Evolutionary conservation across 2,329 filamentous ascomycete species (phyloP).

Genomic region (Fusarium graminum): DNA sequence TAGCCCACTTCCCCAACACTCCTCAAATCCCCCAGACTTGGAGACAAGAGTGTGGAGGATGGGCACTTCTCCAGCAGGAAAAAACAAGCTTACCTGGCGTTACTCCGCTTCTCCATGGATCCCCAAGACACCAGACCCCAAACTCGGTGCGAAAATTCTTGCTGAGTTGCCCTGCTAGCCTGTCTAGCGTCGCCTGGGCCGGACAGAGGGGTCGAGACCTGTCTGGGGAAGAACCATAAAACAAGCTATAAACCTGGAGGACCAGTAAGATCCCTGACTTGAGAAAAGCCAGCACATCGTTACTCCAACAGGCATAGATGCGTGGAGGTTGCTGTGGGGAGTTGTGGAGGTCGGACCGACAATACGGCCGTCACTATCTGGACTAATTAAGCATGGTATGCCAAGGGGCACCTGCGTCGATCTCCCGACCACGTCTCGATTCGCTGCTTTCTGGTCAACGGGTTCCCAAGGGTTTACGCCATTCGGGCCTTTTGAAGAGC

Average conservation of each 20-base stretch:
- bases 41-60: constrained; percentile 26
- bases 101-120: constrained; percentile 29
- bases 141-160: constrained; percentile 12
- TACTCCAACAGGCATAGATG: background rate
- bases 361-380: constrained; percentile 28
- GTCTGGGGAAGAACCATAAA: constrained; percentile 43
- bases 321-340: constrained; percentile 23
- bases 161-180: background rate
- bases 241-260: constrained; percentile 23
- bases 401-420: constrained; percentile 18
- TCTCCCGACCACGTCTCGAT: constrained; percentile 19
- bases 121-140: background rate
- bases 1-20: constrained; percentile 39
- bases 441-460: constrained; percentile 5
- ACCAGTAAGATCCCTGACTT: constrained; percentile 2
- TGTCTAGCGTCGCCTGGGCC: constrained; percentile 22
- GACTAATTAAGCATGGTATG: constrained; percentile 28
- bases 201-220: constrained; percentile 18
- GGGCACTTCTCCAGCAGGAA: background rate
- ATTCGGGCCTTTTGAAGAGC: constrained; percentile 32
- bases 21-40: constrained; percentile 31
- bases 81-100: background rate
- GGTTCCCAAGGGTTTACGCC: constrained; percentile 8
- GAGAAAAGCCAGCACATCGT: background rate
- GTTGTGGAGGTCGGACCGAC: constrained; percentile 32